phyloP scores from a whole-genome alignment of 192 early-diverging fungal species.

The Coemansia sp. region DNA sequence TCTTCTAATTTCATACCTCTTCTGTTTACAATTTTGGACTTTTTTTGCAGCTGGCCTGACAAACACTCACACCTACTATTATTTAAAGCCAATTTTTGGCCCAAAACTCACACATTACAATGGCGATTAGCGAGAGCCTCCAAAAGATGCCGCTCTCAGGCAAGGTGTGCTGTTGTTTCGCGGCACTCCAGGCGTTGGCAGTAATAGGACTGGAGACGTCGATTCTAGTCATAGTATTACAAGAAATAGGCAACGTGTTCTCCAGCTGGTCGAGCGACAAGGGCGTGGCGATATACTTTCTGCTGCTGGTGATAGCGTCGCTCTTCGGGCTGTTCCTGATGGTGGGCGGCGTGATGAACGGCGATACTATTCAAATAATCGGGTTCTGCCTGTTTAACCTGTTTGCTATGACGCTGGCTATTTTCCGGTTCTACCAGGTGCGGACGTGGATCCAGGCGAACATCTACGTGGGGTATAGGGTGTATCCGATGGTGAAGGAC shows the following conservation, averaged over 20 bases:
- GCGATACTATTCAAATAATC: slow-evolving; percentile 53
- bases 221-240: slow-evolving; percentile 42
- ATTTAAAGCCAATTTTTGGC: not conserved
- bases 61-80: not conserved
- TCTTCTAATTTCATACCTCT: not conserved
- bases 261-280: slow-evolving; percentile 52
- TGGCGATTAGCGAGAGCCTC: slow-evolving; percentile 54
- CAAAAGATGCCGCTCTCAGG: slow-evolving; percentile 50
- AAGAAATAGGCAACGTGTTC: slow-evolving; percentile 49
- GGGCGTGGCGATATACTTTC: slow-evolving; percentile 54
- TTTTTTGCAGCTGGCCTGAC: slow-evolving; percentile 1
- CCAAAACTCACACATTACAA: not conserved
- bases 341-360: slow-evolving; percentile 45
- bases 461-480: slow-evolving; percentile 7
- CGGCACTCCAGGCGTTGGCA: slow-evolving; percentile 28
- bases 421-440: slow-evolving; percentile 53
- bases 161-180: slow-evolving; percentile 44
- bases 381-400: slow-evolving; percentile 51
- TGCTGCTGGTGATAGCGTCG: slow-evolving; percentile 41
- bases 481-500: slow-evolving; percentile 20
- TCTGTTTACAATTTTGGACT: slow-evolving; percentile 2
- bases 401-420: slow-evolving; percentile 49
- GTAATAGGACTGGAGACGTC: slow-evolving; percentile 40
- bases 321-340: slow-evolving; percentile 46
- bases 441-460: slow-evolving; percentile 28